Conservation (phyloP, 805 yeast species). For the Sugiyamaella qingdaonensis region DNA sequence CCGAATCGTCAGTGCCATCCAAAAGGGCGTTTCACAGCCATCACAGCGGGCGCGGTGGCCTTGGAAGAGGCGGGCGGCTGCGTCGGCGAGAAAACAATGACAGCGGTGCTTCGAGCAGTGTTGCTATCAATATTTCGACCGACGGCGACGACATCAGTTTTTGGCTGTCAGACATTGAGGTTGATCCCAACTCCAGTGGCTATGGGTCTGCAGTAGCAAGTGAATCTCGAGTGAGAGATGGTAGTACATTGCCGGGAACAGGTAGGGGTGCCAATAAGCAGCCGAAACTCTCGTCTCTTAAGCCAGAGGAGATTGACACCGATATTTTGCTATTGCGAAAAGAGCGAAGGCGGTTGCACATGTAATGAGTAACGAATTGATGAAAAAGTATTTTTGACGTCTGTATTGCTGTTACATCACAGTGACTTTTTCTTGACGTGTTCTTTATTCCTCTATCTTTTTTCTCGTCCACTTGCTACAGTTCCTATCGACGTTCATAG, state of each 20-base stretch:
- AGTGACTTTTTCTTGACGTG: too few relatives aligned
- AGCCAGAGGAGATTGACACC: conserved; percentile 8
- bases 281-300: conserved; percentile 7
- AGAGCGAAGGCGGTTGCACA: conserved; percentile 1
- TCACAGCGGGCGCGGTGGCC: neutral
- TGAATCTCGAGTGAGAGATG: neutral
- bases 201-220: conserved; percentile 6
- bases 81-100: neutral
- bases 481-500: too few relatives aligned
- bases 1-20: neutral
- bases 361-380: conserved; percentile 1
- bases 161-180: conserved; percentile 7
- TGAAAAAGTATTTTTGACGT: neutral
- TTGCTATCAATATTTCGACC: neutral
- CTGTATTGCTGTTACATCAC: too few relatives aligned
- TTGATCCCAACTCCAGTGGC: conserved; percentile 6
- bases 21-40: neutral
- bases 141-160: conserved; percentile 6
- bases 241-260: conserved; percentile 3
- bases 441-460: too few relatives aligned
- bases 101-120: conserved; percentile 1
- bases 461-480: too few relatives aligned
- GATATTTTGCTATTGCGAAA: conserved; percentile 1
- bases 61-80: neutral
- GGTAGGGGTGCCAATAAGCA: conserved; percentile 5